Conservation (phyloP, 2,329 filamentous ascomycete genomes). For the Sordariomycetes sp. region DNA sequence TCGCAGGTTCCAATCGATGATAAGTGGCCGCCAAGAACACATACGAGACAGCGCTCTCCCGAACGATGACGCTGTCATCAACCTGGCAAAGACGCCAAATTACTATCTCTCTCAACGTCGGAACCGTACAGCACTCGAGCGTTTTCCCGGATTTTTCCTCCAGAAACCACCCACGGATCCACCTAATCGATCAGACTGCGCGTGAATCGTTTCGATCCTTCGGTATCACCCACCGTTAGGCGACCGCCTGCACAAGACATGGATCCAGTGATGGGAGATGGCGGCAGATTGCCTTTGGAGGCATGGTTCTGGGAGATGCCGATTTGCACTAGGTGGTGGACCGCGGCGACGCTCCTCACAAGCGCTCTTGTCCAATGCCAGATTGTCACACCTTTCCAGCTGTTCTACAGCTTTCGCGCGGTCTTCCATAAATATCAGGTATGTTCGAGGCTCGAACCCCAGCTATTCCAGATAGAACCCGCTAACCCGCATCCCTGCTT, state of each 20-base stretch:
- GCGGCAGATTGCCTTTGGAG: slow-evolving; percentile 68
- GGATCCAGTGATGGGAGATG: slow-evolving; percentile 49
- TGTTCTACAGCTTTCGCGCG: slow-evolving; percentile 91
- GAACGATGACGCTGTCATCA: background rate
- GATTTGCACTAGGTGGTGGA: slow-evolving; percentile 93
- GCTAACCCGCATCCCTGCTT: background rate
- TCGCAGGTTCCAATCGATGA: background rate
- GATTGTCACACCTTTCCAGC: slow-evolving; percentile 83
- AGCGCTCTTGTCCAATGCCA: slow-evolving; percentile 89
- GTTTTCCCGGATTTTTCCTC: background rate
- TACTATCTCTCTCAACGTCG: background rate
- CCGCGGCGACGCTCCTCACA: slow-evolving; percentile 77
- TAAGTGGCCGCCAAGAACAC: background rate
- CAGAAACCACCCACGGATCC: background rate
- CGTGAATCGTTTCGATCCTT: background rate
- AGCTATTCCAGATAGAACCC: background rate
- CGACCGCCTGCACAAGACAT: slow-evolving; percentile 20
- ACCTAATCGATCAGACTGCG: background rate
- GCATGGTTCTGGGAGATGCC: slow-evolving; percentile 99
- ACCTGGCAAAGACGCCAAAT: background rate
- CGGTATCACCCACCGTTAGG: background rate
- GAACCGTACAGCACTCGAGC: background rate
- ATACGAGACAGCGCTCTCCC: background rate
- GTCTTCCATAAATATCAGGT: slow-evolving; percentile 92
- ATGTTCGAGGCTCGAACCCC: slow-evolving; percentile 15